Base-by-base conservation (phyloP, 495 filamentous ascomycete genomes). In the Amphirosellinia nigrospora region DNA sequence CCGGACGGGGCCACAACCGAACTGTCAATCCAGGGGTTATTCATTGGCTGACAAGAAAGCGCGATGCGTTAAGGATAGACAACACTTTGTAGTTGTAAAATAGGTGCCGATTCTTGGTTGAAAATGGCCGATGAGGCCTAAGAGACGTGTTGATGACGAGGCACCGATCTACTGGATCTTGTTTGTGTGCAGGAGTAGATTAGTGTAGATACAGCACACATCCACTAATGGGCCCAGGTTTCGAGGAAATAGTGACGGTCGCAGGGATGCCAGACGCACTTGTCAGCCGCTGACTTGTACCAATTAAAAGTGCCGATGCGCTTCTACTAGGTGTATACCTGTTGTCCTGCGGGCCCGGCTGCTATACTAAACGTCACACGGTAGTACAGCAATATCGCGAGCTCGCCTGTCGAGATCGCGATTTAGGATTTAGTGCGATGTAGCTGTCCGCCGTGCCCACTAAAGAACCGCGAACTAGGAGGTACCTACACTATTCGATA, bases 381-480 rank as follows among this genome's bases (percentile, higher is more conserved):
- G 7, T 23, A 9, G 55, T 58, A 58, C 32, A 58, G 55, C 55
- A 58, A n/a, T 58, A 58, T 58, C 55, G 28, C 55, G 21, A n/a
- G 30, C 55, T 36, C 55, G 13, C 23, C 23, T 45, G 21, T 39
- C 23, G 32, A 58, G 52, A 67, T 67, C 64, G 53, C 64, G 64
- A 67, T 67, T 58, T 43, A 13, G n/a, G n/a, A n/a, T n/a, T n/a
- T n/a, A n/a, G n/a, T n/a, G 53, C 64, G 64, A 67, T 67, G 45
- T 43, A 13, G 64, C 30, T 39, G 21, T n/a, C 46, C n/a, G 26
- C 39, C 34, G 26, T 66, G 38, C 61, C 58, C 21, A 61, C 32
- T 36, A 9, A 16, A 36, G 55, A 34, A 21, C 30, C 55, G 16
- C 55, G 55, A 36, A 58, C 32, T n/a, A n/a, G n/a, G n/a, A n/a